These are phyloP conservation scores for Blastobotrys robertii DNA, from an alignment of 805 yeast genomes.

Conservation along the genomic window DNA sequence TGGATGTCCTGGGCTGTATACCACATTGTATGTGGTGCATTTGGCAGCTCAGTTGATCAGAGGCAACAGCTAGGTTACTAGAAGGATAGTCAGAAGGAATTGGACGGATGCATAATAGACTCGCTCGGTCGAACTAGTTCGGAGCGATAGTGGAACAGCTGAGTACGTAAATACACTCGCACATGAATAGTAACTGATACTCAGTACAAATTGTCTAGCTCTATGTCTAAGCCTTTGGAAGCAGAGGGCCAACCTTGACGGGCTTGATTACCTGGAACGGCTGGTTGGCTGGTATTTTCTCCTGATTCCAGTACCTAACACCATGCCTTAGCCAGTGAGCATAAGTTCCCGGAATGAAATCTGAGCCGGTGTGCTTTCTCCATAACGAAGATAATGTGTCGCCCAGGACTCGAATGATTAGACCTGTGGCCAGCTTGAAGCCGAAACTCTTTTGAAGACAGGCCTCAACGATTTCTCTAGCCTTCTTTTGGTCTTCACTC, in stretches of 20 bases:
- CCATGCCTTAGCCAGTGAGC: constrained; percentile 4
- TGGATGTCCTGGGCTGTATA: no score
- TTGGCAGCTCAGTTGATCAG: no score
- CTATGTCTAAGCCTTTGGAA: not conserved
- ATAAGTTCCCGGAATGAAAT: constrained; percentile 1
- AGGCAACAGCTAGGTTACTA: no score
- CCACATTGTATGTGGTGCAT: no score
- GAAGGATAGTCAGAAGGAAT: no score
- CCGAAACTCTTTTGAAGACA: constrained; percentile 3
- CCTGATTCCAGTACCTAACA: not conserved
- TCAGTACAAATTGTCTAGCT: no score
- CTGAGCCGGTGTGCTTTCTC: constrained; percentile 1
- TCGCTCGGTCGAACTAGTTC: no score
- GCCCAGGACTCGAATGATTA: not conserved
- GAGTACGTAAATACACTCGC: no score
- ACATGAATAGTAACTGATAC: no score
- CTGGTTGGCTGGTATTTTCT: not conserved
- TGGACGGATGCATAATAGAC: no score
- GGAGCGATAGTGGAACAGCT: no score
- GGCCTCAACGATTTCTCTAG: constrained; percentile 2
- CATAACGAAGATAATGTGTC: constrained; percentile 1
- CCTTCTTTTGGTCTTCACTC: constrained; percentile 2
- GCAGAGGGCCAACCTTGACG: not conserved
- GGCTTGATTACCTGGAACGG: not conserved
- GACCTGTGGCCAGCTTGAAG: constrained; percentile 3